phyloP scores from a whole-genome alignment of 2,329 filamentous ascomycete genomes.

The Sarocladium kiliense region DNA sequence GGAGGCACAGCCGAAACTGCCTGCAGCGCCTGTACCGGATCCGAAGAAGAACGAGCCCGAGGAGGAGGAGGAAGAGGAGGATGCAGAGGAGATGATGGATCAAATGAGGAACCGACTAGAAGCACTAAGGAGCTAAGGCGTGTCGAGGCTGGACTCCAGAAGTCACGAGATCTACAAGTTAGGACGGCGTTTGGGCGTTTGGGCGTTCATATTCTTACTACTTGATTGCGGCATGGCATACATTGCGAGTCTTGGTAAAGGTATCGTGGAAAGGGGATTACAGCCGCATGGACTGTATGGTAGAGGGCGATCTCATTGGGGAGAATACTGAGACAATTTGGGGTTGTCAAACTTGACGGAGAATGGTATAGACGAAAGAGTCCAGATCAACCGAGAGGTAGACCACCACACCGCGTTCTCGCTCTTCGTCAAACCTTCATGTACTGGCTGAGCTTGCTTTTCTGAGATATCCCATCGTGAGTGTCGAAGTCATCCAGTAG shows the following conservation, averaged over 20 bases:
- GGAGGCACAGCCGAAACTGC: slow-evolving; percentile 49
- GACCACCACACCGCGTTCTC: too few species aligned
- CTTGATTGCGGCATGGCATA: not conserved
- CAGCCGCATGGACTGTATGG: not conserved
- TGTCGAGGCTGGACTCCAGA: too few species aligned
- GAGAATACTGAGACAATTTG: not conserved
- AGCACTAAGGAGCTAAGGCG: slow-evolving; percentile 46
- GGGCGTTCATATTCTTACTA: not conserved
- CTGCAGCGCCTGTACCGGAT: slow-evolving; percentile 50
- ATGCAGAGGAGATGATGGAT: slow-evolving; percentile 84
- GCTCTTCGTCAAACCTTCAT: too few species aligned
- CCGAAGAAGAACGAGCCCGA: slow-evolving; percentile 47
- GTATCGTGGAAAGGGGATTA: not conserved
- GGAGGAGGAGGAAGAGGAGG: slow-evolving; percentile 71
- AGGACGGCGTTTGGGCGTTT: not conserved
- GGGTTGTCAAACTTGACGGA: not conserved
- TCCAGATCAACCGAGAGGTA: too few species aligned
- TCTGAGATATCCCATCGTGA: too few species aligned
- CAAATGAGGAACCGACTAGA: slow-evolving; percentile 92
- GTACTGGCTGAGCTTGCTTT: too few species aligned
- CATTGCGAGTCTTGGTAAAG: not conserved
- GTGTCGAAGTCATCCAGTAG: too few species aligned
- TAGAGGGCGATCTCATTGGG: not conserved
- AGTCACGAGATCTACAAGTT: not conserved
- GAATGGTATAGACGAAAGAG: not conserved